Evolutionary conservation across 169 alveolate species (phyloP).

Genomic region (Condylostoma magnum): DNA sequence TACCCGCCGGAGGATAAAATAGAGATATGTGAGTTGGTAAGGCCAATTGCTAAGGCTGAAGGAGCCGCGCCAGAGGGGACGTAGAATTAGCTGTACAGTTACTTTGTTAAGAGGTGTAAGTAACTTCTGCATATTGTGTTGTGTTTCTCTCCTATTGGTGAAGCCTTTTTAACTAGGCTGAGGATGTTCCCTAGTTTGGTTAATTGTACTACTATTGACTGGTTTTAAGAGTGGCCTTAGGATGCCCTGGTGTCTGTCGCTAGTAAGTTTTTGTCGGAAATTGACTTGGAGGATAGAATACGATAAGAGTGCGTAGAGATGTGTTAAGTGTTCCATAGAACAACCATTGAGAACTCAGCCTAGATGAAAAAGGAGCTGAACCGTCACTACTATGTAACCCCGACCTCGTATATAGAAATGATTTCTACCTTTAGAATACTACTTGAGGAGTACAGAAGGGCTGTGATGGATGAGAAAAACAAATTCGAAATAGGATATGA

Average conservation of each 20-base stretch:
- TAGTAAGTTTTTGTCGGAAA: conserved; percentile 68
- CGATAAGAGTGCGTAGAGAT: conserved; percentile 70
- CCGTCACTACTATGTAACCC: conserved; percentile 88
- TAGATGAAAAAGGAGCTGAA: conserved; percentile 75
- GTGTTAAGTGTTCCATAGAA: conserved; percentile 82
- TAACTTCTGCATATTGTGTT: conserved; percentile 78
- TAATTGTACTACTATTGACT: conserved; percentile 87
- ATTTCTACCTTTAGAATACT: conserved; percentile 84
- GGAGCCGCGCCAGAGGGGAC: conserved; percentile 83
- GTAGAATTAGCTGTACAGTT: conserved; percentile 67
- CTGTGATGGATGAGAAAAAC: conserved; percentile 72
- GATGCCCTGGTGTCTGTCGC: conserved; percentile 92
- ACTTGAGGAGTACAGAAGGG: conserved; percentile 81
- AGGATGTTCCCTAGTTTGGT: conserved; percentile 88
- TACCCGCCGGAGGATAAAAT: conserved; percentile 83
- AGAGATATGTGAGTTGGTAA: conserved; percentile 75
- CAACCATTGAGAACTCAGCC: conserved; percentile 70
- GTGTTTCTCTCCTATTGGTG: conserved; percentile 86
- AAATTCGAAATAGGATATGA: conserved; percentile 86
- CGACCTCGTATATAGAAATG: conserved; percentile 88
- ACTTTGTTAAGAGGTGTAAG: conserved; percentile 70
- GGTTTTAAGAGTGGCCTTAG: conserved; percentile 93
- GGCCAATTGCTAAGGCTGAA: conserved; percentile 73
- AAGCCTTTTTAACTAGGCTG: conserved; percentile 76
- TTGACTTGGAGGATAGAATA: conserved; percentile 78